phyloP scores from a whole-genome alignment of 768 basidiomycete species.

The Phallus indusiatus region DNA sequence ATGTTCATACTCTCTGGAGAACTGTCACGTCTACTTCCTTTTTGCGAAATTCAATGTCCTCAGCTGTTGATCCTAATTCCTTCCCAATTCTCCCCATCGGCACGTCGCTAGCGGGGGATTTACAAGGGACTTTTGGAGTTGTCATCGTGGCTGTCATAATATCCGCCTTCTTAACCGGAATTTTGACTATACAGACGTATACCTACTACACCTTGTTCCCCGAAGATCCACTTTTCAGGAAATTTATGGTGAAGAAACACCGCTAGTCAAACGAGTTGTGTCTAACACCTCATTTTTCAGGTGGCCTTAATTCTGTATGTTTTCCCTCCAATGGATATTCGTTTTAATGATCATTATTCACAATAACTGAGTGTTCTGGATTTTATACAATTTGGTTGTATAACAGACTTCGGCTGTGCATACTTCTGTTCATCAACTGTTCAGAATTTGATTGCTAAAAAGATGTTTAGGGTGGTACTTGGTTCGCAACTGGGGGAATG shows the following conservation, averaged over 20 bases:
- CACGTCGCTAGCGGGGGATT: not conserved
- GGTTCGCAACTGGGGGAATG: not conserved
- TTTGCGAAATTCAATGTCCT: not conserved
- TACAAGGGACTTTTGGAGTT: not conserved
- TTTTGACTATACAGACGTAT: not conserved
- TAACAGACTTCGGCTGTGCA: not conserved
- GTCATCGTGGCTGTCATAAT: not conserved
- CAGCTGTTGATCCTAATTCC: not conserved
- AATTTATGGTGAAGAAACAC: not conserved
- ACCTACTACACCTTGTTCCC: not conserved
- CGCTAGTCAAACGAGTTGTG: not conserved
- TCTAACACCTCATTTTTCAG: not conserved
- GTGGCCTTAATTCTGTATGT: not conserved
- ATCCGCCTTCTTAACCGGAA: not conserved
- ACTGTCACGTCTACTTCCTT: no score
- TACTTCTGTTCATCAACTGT: not conserved
- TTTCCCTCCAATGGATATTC: not conserved
- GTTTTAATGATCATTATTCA: not conserved
- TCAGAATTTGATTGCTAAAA: not conserved
- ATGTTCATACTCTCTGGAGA: no score
- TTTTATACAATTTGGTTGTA: not conserved
- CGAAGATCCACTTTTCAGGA: not conserved
- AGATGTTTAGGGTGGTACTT: not conserved
- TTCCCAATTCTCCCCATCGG: not conserved
- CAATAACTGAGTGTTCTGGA: not conserved